phyloP scores from a whole-genome alignment of 2,329 filamentous ascomycete genomes.

The Colletotrichum abscissum region DNA sequence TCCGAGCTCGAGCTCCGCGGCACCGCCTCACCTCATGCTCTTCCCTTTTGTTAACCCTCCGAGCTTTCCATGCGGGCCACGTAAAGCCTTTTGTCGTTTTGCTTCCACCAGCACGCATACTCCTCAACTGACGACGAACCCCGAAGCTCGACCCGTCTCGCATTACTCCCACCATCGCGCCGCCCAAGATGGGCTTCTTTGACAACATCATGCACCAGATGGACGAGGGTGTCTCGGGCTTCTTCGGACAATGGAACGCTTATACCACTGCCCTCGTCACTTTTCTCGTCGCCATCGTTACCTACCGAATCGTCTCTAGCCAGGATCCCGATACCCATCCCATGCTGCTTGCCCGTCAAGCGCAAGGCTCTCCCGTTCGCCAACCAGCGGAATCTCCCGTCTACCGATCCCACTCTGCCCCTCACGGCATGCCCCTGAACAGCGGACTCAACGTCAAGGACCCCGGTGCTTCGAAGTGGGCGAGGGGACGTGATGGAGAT shows the following conservation, averaged over 20 bases:
- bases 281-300: conserved; percentile 73
- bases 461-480: conserved; percentile 83
- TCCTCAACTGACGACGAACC: background rate
- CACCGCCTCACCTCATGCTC: conserved; percentile 26
- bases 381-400: conserved; percentile 86
- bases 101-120: conserved; percentile 1
- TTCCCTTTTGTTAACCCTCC: conserved; percentile 1
- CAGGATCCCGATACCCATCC: conserved; percentile 93
- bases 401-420: conserved; percentile 85
- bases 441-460: conserved; percentile 86
- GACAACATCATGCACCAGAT: conserved; percentile 72
- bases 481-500: conserved; percentile 85
- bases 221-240: conserved; percentile 75
- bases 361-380: conserved; percentile 80
- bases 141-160: background rate
- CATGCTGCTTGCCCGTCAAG: conserved; percentile 88
- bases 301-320: conserved; percentile 76
- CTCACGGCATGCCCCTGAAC: conserved; percentile 85
- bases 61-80: conserved; percentile 33
- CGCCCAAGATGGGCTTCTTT: conserved; percentile 54
- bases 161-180: conserved; percentile 2
- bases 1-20: conserved; percentile 32
- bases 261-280: conserved; percentile 80
- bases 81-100: conserved; percentile 16
- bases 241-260: conserved; percentile 84